A percentile compares a stretch with the other conserved stretches of the same genome.
Conservation (phyloP, 371 early-diverging fungal genomes). For the Rhizopus stolonifer region DNA sequence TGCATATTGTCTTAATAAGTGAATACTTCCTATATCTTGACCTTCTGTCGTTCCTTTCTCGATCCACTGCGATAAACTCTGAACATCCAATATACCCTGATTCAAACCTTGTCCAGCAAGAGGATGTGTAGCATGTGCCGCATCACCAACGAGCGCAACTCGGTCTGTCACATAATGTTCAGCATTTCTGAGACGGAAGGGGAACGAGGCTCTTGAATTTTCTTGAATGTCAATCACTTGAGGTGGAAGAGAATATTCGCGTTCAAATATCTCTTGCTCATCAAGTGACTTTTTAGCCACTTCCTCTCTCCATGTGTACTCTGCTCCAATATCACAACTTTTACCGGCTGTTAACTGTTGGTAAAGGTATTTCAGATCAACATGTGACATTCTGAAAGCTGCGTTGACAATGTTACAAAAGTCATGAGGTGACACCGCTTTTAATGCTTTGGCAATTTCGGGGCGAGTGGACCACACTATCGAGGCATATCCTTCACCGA, state of each 20-base stretch:
- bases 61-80: constrained; percentile 63
- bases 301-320: constrained; percentile 68
- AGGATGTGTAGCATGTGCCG: constrained; percentile 96
- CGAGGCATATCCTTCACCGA: constrained; percentile 66
- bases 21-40: constrained; percentile 74
- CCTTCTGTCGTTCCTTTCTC: constrained; percentile 68
- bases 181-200: constrained; percentile 79
- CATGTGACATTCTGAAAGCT: constrained; percentile 71
- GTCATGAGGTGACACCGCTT: constrained; percentile 55
- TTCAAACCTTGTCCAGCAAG: constrained; percentile 97
- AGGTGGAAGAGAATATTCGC: constrained; percentile 58
- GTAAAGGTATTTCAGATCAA: constrained; percentile 75
- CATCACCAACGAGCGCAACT: constrained; percentile 92
- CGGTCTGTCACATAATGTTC: constrained; percentile 73
- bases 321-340: constrained; percentile 52
- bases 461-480: constrained; percentile 91
- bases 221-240: constrained; percentile 62
- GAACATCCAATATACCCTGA: constrained; percentile 87
- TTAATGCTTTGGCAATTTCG: constrained; percentile 61
- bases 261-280: constrained; percentile 20
- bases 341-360: constrained; percentile 51
- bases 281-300: constrained; percentile 33
- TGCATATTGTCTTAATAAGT: constrained; percentile 72
- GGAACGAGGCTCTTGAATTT: constrained; percentile 80
- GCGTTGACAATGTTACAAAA: constrained; percentile 80